Evolutionary conservation across 75 land plant species (phyloP).

Genomic region (Sequoia sempervirens): DNA sequence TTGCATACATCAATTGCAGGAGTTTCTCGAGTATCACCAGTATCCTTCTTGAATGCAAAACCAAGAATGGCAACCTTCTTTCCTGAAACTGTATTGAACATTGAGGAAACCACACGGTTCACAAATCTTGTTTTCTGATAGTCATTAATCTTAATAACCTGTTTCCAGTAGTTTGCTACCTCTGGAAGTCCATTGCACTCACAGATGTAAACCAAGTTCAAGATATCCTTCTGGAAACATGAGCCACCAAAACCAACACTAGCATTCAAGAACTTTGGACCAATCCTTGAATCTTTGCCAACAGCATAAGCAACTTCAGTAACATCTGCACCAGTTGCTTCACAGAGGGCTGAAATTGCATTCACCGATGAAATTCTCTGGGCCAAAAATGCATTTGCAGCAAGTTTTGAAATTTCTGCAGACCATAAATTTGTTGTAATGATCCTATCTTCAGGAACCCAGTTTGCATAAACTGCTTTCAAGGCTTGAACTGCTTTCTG

Average conservation of each 20-base stretch:
- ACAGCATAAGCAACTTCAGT: conserved; percentile 74
- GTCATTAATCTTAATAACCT: conserved; percentile 81
- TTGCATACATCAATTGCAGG: conserved; percentile 87
- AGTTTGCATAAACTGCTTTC: conserved; percentile 73
- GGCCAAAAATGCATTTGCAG: conserved; percentile 83
- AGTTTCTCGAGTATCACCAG: conserved; percentile 82
- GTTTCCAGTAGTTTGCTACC: conserved; percentile 83
- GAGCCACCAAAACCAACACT: conserved; percentile 92
- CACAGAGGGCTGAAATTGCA: conserved; percentile 77
- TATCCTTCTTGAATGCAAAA: conserved; percentile 86
- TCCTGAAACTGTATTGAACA: conserved; percentile 86
- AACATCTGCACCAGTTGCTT: conserved; percentile 74
- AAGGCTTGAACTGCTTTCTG: conserved; percentile 57
- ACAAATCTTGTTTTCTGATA: conserved; percentile 83
- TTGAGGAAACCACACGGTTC: conserved; percentile 75
- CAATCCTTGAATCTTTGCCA: conserved; percentile 72
- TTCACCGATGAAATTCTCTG: conserved; percentile 71
- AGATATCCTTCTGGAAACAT: conserved; percentile 85
- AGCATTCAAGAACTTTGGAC: conserved; percentile 71
- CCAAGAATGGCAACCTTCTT: conserved; percentile 82
- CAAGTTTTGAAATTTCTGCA: conserved; percentile 80
- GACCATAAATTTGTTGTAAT: conserved; percentile 74
- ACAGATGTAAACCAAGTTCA: conserved; percentile 78
- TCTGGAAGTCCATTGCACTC: conserved; percentile 78
- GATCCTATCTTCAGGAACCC: conserved; percentile 79